Base-by-base conservation (phyloP, 163 green algal genomes). In the Volvox carteri region DNA sequence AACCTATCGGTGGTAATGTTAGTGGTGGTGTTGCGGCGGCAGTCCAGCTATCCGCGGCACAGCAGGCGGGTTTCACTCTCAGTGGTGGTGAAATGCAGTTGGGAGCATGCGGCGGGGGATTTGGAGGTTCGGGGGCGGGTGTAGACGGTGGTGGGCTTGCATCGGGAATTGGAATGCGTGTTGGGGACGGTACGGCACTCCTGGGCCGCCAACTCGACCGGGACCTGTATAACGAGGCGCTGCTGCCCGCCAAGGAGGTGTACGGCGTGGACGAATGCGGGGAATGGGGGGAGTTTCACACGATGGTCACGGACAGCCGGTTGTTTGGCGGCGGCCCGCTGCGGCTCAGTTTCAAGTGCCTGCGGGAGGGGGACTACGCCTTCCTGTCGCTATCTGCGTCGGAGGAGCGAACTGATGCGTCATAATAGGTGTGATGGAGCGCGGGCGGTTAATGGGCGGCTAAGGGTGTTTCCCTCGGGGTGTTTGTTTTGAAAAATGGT, bases 241-340 rank as follows among this genome's bases (percentile, higher is more conserved):
- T 91, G 87, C 33, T 74, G 50, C 78, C 87, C 18, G 87, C 79
- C 8, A 23, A 30, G 12, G 12, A 37, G 30, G 0, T 23, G 41
- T 85, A 50, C 41, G 87, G 87, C 25, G 56, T 91, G 16, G 87
- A 91, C 44, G 87, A 88, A 52, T 85, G 68, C 25, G 87, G 87
- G 0, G 87, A 91, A 70, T 52, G 39, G 54, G 87, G 87, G 1
- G 87, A 91, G 78, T 88, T 35, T 46, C 81, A 81, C 37, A 75
- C 67, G n/a, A 81, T 88, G 67, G 83, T 81, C 30, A 30, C 21
- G 48, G 11, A 37, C 48, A 83, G 68, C 50, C 6, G 50, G 3
- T 67, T 74, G 35, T 81, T 75, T 28, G 21, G 3, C 8, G 21
- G 3, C 8, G 35, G 8, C 8, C 65, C 37, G 46, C 46, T 72